phyloP scores from a whole-genome alignment of 495 filamentous ascomycete genomes.

The Annulohypoxylon nitens region DNA sequence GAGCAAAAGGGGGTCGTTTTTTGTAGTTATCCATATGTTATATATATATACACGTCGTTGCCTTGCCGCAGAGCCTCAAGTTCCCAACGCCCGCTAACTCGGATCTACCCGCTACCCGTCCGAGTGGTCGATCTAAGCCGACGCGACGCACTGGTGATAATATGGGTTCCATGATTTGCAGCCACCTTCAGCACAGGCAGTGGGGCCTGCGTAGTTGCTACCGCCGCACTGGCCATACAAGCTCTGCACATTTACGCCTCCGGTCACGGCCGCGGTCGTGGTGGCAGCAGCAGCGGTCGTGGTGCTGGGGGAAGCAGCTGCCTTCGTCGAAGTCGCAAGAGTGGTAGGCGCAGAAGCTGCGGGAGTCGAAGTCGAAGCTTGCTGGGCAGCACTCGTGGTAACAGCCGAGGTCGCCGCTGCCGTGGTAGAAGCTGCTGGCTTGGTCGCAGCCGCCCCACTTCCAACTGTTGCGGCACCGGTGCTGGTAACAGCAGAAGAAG shows the following conservation, averaged over 20 bases:
- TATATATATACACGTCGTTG: slow-evolving; percentile 7
- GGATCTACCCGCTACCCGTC: neutral
- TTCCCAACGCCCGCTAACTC: neutral
- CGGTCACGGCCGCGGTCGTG: slow-evolving; percentile 50
- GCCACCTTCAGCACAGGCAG: slow-evolving; percentile 60
- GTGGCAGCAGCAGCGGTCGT: slow-evolving; percentile 52
- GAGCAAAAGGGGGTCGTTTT: neutral
- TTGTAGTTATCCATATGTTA: neutral
- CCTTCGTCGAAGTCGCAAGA: slow-evolving; percentile 50
- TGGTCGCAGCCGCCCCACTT: slow-evolving; percentile 42
- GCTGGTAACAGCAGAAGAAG: slow-evolving; percentile 50
- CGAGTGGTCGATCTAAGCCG: slow-evolving; percentile 10
- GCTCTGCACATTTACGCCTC: slow-evolving; percentile 43
- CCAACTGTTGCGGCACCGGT: slow-evolving; percentile 54
- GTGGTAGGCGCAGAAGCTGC: slow-evolving; percentile 44
- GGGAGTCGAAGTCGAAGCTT: slow-evolving; percentile 36
- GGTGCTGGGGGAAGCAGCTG: slow-evolving; percentile 50
- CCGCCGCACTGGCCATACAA: slow-evolving; percentile 69
- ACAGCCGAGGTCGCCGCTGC: slow-evolving; percentile 42
- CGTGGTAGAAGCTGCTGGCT: slow-evolving; percentile 43
- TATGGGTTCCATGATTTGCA: slow-evolving; percentile 63
- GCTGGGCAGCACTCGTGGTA: slow-evolving; percentile 47
- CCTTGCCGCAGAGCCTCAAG: neutral
- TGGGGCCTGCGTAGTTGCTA: slow-evolving; percentile 61
- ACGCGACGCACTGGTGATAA: slow-evolving; percentile 64